phyloP scores from a whole-genome alignment of 2,329 filamentous ascomycete genomes.

The Gnomoniopsis sp. region DNA sequence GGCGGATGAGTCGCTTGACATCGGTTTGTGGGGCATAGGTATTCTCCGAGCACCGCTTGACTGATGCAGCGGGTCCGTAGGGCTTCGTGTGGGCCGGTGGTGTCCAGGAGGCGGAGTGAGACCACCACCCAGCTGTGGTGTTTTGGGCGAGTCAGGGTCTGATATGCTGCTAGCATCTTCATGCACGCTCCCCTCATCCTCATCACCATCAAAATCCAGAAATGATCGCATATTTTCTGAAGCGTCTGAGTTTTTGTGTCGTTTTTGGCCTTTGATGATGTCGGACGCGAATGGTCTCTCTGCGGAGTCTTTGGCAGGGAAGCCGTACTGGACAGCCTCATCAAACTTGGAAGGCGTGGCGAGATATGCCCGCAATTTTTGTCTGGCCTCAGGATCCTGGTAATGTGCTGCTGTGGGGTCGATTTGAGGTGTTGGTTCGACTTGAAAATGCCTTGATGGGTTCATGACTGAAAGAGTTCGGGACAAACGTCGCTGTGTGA shows the following conservation, averaged over 20 bases:
- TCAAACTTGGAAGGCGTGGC: conserved; percentile 93
- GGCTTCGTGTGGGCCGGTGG: conserved; percentile 27
- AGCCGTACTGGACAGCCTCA: conserved; percentile 90
- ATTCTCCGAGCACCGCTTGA: neutral
- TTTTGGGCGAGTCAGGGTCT: conserved; percentile 59
- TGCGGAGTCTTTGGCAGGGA: conserved; percentile 59
- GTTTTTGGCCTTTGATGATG: conserved; percentile 25
- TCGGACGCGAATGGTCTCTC: conserved; percentile 26
- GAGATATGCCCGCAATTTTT: conserved; percentile 81
- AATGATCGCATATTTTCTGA: conserved; percentile 56
- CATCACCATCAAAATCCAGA: conserved; percentile 43
- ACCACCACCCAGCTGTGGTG: conserved; percentile 45
- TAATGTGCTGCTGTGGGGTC: conserved; percentile 79
- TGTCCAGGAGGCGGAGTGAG: conserved; percentile 21
- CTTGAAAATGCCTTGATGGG: conserved; percentile 39
- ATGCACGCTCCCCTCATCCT: conserved; percentile 24
- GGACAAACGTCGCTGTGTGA: conserved; percentile 43
- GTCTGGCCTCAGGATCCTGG: conserved; percentile 81
- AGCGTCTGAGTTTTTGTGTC: conserved; percentile 27
- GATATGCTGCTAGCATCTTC: conserved; percentile 55
- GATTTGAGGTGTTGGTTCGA: conserved; percentile 49
- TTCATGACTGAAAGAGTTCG: conserved; percentile 51
- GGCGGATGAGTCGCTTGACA: conserved; percentile 37
- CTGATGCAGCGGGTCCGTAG: conserved; percentile 24
- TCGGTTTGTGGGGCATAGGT: conserved; percentile 21